These are phyloP conservation scores for Fonsecaea monophora DNA, from an alignment of 2,329 filamentous ascomycete genomes.

Conservation along the genomic window DNA sequence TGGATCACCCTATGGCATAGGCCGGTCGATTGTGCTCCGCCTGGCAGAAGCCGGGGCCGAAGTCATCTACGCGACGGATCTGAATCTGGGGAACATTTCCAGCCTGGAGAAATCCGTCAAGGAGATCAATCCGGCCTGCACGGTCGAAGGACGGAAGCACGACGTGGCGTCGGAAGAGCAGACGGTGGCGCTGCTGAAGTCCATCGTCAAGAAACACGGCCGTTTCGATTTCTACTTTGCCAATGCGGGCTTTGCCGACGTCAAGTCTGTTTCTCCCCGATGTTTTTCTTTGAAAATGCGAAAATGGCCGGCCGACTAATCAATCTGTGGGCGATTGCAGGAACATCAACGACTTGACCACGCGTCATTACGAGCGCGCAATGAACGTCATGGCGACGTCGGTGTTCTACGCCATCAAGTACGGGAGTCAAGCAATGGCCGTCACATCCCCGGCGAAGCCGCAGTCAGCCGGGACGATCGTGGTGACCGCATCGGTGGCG, in stretches of 20 bases:
- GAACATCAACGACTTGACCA: conserved; percentile 6
- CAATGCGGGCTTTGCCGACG: conserved; percentile 1
- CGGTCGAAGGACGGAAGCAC: not conserved
- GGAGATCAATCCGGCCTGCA: not conserved
- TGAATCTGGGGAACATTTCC: not conserved
- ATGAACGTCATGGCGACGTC: conserved; percentile 5
- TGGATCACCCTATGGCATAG: conserved; percentile 40
- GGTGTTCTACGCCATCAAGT: conserved; percentile 11
- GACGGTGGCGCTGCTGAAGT: not conserved
- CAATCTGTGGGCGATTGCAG: not conserved
- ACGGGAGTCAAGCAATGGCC: conserved; percentile 5
- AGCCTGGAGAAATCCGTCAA: not conserved
- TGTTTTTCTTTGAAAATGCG: too few species aligned
- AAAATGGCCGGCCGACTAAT: conserved; percentile 9
- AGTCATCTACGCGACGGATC: not conserved
- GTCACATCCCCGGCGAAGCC: conserved; percentile 1
- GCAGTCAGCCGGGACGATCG: not conserved
- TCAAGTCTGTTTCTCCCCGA: too few species aligned
- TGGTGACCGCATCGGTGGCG: not conserved
- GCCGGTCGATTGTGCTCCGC: conserved; percentile 36
- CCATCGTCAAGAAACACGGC: not conserved
- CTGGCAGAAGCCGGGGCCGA: conserved; percentile 21
- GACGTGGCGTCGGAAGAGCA: not conserved
- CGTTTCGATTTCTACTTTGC: conserved; percentile 11
- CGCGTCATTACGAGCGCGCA: not conserved